Evolutionary conservation across 2,329 filamentous ascomycete species (phyloP), one percentile per base, ranked within the genome.

Genomic region (Trichocomaceae sp.): DNA sequence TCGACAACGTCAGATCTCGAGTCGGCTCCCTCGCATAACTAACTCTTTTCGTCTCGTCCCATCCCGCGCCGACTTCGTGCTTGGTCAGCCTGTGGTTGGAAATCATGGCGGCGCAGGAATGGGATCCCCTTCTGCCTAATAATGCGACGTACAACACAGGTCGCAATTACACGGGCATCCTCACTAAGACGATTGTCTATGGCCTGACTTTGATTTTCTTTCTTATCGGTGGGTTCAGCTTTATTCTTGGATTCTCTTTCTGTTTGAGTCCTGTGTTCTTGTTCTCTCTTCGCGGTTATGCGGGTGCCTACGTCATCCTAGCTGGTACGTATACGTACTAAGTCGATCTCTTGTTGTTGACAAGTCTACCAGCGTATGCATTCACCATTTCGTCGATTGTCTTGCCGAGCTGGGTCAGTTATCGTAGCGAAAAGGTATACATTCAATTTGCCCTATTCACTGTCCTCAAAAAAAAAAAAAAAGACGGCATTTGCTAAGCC

Each of bases 131-230:
- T 15, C 50, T 56, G 5, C 54, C 54, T 13, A 29, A 37, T 23
- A 17, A 23, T 23, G 31, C 35, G 31, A 35, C 9, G 20, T 44
- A 29, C 44, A 26, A 51, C 13, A 37, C 49, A 2, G 54, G 50
- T 52, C 54, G 64, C 50, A 76, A 77, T 54, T 77, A 77, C 59
- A 77, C 72, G 1, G 74, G 73, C 5, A 74, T 75, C 58, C 62
- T 78, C 19, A 78, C 75, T 8, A 75, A 77, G 57, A 76, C 72
- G 12, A 76, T 77, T 52, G 72, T 78, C 59, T 78, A 78, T 58
- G 65, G 62, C 4, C 66, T 63, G 13, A 71, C 75, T 3, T 59
- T 78, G n/a, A 56, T 76, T 15, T 57, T 75, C 20, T 77, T 78
- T 57, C 61, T 77, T 9, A 69, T 69, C 52, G 66, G 75, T 77